Percentiles rank a stretch among this genome's conserved stretches.
phyloP scores from a whole-genome alignment of 176 grass and related monocot species.

The Aegilops longissima region DNA sequence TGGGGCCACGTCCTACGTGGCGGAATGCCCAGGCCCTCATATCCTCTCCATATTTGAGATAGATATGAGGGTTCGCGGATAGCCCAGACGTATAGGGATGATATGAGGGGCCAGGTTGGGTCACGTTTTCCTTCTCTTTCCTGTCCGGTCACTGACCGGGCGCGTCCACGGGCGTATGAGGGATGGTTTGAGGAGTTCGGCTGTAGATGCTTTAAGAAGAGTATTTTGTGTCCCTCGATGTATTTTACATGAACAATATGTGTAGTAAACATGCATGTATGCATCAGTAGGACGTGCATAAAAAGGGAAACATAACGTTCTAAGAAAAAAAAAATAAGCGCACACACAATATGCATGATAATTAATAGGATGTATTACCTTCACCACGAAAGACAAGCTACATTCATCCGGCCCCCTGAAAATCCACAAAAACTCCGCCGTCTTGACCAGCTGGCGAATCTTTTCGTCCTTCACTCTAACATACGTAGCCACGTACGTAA shows the following conservation, averaged over 20 bases:
- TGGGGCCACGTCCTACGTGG: no score
- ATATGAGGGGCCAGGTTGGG: no score
- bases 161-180: no score
- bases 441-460: background rate
- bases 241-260: background rate
- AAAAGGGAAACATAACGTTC: background rate
- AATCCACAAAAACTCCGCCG: background rate
- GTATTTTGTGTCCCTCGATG: no score
- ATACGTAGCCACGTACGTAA: background rate
- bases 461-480: background rate
- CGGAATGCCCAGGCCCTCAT: no score
- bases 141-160: no score
- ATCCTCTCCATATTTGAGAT: no score
- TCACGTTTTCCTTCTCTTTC: no score
- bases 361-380: background rate
- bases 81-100: no score
- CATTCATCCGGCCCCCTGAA: background rate
- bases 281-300: background rate
- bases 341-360: background rate
- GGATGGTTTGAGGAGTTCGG: no score
- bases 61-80: no score
- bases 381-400: background rate
- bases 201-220: background rate
- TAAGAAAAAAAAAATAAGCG: no score
- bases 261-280: background rate